Conservation (phyloP, 2,329 filamentous ascomycete species). For the Trichoderma afroharzianum region DNA sequence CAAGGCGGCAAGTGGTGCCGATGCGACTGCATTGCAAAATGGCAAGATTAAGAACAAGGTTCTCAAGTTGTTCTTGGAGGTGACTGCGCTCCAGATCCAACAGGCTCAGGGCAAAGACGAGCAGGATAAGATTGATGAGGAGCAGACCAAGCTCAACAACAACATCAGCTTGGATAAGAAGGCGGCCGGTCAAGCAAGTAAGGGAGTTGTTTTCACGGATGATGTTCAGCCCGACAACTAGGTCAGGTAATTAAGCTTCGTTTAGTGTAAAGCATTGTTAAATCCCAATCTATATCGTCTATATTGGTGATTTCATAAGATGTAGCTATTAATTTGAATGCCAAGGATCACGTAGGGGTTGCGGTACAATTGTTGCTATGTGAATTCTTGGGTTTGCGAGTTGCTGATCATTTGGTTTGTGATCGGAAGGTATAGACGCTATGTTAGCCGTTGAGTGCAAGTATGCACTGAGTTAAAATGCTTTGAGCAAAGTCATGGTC, state of each 20-base stretch:
- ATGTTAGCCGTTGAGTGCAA: background rate
- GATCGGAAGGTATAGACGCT: background rate
- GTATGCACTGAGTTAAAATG: background rate
- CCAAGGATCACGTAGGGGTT: too few relatives aligned
- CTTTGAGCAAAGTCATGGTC: background rate
- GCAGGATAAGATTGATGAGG: background rate
- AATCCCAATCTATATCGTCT: background rate
- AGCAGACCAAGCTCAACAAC: background rate
- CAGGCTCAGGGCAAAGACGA: background rate
- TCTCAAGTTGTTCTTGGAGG: background rate
- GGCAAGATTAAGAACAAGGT: slow-evolving; percentile 9
- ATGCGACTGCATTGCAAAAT: background rate
- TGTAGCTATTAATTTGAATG: too few relatives aligned
- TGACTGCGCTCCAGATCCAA: background rate
- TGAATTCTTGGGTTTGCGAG: background rate
- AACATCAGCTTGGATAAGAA: background rate
- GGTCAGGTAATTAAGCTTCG: background rate
- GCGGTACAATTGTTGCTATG: too few relatives aligned
- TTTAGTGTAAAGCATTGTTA: background rate
- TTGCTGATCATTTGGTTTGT: background rate
- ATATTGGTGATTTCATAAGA: background rate
- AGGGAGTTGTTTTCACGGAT: background rate
- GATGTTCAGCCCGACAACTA: slow-evolving; percentile 1
- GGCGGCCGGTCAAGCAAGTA: background rate
- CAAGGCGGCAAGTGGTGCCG: background rate